Conservation (phyloP, 257 asterid genomes). For the Cordia subcordata region DNA sequence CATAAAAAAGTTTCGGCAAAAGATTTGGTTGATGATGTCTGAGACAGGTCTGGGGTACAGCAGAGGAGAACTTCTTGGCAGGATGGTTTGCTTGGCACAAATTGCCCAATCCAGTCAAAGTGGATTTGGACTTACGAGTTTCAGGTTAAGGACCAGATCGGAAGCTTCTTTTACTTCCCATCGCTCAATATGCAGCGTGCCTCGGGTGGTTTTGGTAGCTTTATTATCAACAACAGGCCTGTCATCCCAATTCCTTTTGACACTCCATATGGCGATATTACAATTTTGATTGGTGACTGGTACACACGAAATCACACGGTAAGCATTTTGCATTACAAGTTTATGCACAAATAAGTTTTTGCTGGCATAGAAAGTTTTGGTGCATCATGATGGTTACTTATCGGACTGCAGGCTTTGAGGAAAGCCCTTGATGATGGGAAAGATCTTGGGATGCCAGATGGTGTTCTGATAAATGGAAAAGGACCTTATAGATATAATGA, state of each 20-base stretch:
- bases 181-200: slow-evolving; percentile 88
- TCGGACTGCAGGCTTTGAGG: slow-evolving; percentile 63
- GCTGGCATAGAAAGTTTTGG: slow-evolving; percentile 1
- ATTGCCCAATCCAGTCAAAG: slow-evolving; percentile 90
- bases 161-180: slow-evolving; percentile 92
- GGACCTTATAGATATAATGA: slow-evolving; percentile 93
- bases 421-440: slow-evolving; percentile 66
- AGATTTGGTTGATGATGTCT: slow-evolving; percentile 9
- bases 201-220: slow-evolving; percentile 79
- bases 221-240: slow-evolving; percentile 57
- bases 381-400: background rate
- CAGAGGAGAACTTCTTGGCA: slow-evolving; percentile 88
- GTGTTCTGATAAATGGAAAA: slow-evolving; percentile 91
- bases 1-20: too few species aligned
- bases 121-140: slow-evolving; percentile 98
- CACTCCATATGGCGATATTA: slow-evolving; percentile 79
- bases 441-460: slow-evolving; percentile 95
- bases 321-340: slow-evolving; percentile 19
- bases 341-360: background rate
- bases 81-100: slow-evolving; percentile 88
- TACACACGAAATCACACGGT: slow-evolving; percentile 87
- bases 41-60: slow-evolving; percentile 82
- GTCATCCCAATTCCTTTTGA: slow-evolving; percentile 76
- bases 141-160: slow-evolving; percentile 94
- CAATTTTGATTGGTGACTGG: slow-evolving; percentile 91